Conservation (phyloP, 2,329 filamentous ascomycete genomes). For the Thelonectria rubi region DNA sequence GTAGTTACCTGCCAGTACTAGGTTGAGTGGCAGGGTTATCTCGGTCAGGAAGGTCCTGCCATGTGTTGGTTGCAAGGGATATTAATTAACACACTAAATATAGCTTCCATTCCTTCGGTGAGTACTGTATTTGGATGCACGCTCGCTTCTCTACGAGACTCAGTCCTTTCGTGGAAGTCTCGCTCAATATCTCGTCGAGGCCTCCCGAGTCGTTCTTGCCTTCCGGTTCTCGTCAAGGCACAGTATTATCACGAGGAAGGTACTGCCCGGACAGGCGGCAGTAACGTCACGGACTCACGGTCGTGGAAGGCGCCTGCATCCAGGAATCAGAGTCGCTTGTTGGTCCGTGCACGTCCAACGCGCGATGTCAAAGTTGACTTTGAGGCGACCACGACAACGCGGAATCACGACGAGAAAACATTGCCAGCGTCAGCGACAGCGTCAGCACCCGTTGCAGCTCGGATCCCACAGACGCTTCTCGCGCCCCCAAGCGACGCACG, state of each 20-base stretch:
- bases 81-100: no score
- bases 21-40: neutral
- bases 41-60: neutral
- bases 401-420: neutral
- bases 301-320: no score
- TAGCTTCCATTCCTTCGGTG: no score
- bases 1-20: neutral
- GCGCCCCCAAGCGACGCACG: slow-evolving; percentile 11
- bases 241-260: no score
- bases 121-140: no score
- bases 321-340: neutral
- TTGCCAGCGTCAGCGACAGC: slow-evolving; percentile 15
- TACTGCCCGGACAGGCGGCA: no score
- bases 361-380: neutral
- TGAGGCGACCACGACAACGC: neutral
- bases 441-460: slow-evolving; percentile 4
- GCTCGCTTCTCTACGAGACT: no score
- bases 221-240: no score
- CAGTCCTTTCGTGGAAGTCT: no score
- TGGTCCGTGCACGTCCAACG: neutral
- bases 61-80: slow-evolving; percentile 1
- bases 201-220: no score
- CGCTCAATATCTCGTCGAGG: no score
- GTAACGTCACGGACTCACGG: no score
- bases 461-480: slow-evolving; percentile 26